Base-by-base conservation (phyloP, 1,284 basidiomycete genomes). In the Ganoderma leucocontextum region DNA sequence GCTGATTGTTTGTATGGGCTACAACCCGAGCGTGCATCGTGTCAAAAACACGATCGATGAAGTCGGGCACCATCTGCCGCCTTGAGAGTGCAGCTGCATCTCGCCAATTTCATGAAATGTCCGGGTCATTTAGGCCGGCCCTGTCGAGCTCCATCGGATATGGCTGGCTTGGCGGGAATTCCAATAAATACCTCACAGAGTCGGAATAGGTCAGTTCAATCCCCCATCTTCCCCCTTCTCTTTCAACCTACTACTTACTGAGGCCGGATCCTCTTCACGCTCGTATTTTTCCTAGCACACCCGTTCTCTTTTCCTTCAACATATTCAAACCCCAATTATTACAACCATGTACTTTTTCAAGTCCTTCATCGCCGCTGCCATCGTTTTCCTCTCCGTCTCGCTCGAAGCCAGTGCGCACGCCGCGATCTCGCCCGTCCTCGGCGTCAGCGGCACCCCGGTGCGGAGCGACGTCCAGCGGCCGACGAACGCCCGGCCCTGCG, bases 391-490 rank as follows among this genome's bases (percentile, higher is more conserved):
- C 64, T 73, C 73, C 22, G 63, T 77, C 52, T 57, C 75, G 22
- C 68, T 79, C 36, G 76, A 79, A 60, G 67, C 60, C 8, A 63
- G 79, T 63, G 86, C 83, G 1, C 87, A 89, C 69, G 84, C 86
- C 19, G 78, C 77, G 10, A 77, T 88, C 60, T 58, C 79, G 6
- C 87, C 87, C 49, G 81, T 79, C 17, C 81, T 89, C 53, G 87
- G 86, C 60, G 82, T 88, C 41, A 69, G 70, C 8, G 84, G 84
- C 19, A 79, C 78, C 0, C 77, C 80, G 25, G 74, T 70, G 17
- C 83, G 86, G 33, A 75, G 68, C 47, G 80, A 89, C 70, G 87
- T 85, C 47, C 83, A 86, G 75, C 76, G 82, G 8, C 85, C 86
- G 8, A 80, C 76, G 22, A 78, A 64, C 4, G 75, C 68, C 5